Percentiles rank a stretch among this genome's conserved stretches.
These are phyloP conservation scores for Tulasnella sp. DNA, from an alignment of 768 basidiomycete genomes.

Conservation along the genomic window DNA sequence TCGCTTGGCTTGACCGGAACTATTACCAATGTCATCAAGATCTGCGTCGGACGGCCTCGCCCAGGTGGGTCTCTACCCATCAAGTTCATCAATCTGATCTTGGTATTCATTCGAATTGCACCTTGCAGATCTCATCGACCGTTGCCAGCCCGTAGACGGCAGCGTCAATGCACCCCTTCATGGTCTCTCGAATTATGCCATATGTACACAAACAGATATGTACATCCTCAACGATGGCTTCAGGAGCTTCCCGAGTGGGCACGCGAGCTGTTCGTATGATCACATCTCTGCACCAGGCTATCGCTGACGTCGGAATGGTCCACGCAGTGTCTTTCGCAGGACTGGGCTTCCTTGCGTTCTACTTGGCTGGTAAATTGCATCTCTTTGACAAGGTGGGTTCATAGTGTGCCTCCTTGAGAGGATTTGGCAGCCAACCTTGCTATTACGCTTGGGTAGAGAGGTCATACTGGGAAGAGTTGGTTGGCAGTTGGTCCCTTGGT, in stretches of 20 bases:
- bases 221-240: slow-evolving; percentile 70
- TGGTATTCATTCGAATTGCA: background rate
- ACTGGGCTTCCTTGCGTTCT: slow-evolving; percentile 81
- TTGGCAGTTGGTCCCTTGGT: slow-evolving; percentile 68
- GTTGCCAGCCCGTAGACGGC: slow-evolving; percentile 66
- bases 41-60: slow-evolving; percentile 78
- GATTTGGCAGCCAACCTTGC: too few species aligned
- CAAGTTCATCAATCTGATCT: slow-evolving; percentile 20
- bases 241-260: slow-evolving; percentile 88
- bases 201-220: slow-evolving; percentile 71
- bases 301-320: background rate
- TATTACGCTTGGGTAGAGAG: slow-evolving; percentile 46
- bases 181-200: slow-evolving; percentile 65
- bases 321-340: slow-evolving; percentile 84
- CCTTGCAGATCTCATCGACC: slow-evolving; percentile 54
- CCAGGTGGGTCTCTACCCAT: slow-evolving; percentile 56
- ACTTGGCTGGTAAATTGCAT: slow-evolving; percentile 88
- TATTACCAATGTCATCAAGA: slow-evolving; percentile 78
- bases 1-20: slow-evolving; percentile 68
- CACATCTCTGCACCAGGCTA: background rate
- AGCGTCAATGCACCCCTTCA: slow-evolving; percentile 59
- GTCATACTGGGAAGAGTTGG: slow-evolving; percentile 82
- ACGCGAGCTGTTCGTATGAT: slow-evolving; percentile 67
- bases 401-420: background rate
- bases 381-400: slow-evolving; percentile 58